A percentile compares a stretch with the other conserved stretches of the same genome.
These are phyloP conservation scores for Penicillium pancosmium DNA, from an alignment of 495 filamentous ascomycete species.

Conservation along the genomic window DNA sequence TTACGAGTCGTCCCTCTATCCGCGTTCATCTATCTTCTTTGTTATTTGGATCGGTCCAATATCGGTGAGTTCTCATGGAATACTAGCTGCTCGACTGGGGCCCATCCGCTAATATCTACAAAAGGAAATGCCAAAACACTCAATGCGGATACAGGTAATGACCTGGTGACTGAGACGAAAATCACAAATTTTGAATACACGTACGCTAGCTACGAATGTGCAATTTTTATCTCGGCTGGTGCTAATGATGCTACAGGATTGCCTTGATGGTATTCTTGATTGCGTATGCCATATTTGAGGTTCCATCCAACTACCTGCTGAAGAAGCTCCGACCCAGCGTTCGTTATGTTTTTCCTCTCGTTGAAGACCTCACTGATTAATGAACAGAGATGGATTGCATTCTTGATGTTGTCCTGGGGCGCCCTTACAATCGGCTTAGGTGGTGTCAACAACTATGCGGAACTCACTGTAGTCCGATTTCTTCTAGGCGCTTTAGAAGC, in stretches of 20 bases:
- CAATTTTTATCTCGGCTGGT: too few species aligned
- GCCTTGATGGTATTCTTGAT: conserved; percentile 74
- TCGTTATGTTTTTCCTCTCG: conserved; percentile 10
- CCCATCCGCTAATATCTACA: neutral
- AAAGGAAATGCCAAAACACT: conserved; percentile 64
- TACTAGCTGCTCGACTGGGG: neutral
- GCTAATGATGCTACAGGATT: conserved; percentile 43
- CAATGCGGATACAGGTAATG: conserved; percentile 59
- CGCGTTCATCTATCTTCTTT: conserved; percentile 65
- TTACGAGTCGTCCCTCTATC: conserved; percentile 61
- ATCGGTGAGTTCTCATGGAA: conserved; percentile 48
- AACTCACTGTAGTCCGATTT: conserved; percentile 61
- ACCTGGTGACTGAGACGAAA: conserved; percentile 62
- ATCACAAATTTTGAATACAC: conserved; percentile 64
- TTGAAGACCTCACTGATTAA: neutral
- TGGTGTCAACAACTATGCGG: conserved; percentile 49
- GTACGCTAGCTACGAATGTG: conserved; percentile 22
- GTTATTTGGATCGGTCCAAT: conserved; percentile 68
- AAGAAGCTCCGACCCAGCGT: conserved; percentile 67
- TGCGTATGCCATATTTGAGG: conserved; percentile 68
- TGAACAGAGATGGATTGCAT: conserved; percentile 60
- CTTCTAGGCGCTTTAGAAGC: conserved; percentile 56
- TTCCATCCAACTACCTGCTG: conserved; percentile 70
- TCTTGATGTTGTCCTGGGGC: conserved; percentile 71
- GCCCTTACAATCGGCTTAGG: conserved; percentile 65